phyloP scores from a whole-genome alignment of 2,329 filamentous ascomycete species.

The Trichoderma guizhouense region DNA sequence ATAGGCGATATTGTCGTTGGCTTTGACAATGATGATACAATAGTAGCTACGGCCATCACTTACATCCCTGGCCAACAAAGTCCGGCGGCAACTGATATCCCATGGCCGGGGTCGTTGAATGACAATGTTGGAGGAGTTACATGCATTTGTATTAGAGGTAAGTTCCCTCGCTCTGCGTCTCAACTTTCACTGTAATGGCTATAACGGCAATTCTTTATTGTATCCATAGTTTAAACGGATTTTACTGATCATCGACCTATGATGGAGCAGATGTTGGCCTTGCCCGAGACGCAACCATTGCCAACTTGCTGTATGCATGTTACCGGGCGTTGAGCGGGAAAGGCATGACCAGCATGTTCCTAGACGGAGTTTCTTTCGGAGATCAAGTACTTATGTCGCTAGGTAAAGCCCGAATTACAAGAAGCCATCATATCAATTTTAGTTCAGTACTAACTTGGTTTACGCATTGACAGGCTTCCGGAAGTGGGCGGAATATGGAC shows the following conservation, averaged over 20 bases:
- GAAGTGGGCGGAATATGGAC: slow-evolving; percentile 56
- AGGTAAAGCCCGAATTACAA: slow-evolving; percentile 40
- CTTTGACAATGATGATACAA: slow-evolving; percentile 42
- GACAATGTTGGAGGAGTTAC: slow-evolving; percentile 54
- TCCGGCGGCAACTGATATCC: slow-evolving; percentile 48
- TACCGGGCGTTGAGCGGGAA: slow-evolving; percentile 44
- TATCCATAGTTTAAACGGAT: background rate
- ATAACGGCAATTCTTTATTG: background rate
- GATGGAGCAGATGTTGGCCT: slow-evolving; percentile 35
- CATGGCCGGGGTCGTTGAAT: slow-evolving; percentile 52
- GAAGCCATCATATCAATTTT: background rate
- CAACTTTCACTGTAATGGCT: background rate
- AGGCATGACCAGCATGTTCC: slow-evolving; percentile 53
- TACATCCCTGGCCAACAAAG: slow-evolving; percentile 49
- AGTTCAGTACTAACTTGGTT: background rate
- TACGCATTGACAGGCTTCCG: slow-evolving; percentile 46
- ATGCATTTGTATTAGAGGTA: slow-evolving; percentile 59
- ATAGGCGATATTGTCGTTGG: slow-evolving; percentile 54
- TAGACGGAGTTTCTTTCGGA: slow-evolving; percentile 53
- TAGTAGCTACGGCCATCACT: slow-evolving; percentile 54
- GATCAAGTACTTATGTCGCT: slow-evolving; percentile 49
- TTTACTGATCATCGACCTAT: slow-evolving; percentile 4
- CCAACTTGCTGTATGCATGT: slow-evolving; percentile 53
- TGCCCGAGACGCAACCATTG: slow-evolving; percentile 48
- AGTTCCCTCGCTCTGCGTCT: slow-evolving; percentile 24